Evolutionary conservation across 1,284 basidiomycete species (phyloP).

Genomic region (Coniophora puteana): DNA sequence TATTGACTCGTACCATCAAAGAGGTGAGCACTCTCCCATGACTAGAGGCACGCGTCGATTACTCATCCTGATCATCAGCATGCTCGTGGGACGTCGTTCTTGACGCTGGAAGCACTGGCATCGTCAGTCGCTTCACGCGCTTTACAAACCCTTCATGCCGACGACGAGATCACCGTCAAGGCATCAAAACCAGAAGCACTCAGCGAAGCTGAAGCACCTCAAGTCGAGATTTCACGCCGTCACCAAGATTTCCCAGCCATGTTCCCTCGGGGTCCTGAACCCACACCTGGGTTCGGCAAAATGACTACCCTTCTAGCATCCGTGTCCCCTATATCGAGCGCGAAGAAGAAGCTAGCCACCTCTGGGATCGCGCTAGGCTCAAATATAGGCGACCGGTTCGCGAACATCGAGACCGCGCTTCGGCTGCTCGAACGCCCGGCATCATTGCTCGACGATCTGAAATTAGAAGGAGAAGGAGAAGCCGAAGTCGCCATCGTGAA

Average conservation of each 20-base stretch:
- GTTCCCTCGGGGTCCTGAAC: background rate
- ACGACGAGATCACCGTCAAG: constrained; percentile 49
- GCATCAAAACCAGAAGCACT: constrained; percentile 78
- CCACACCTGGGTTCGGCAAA: background rate
- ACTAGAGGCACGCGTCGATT: too few relatives aligned
- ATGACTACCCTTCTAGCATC: background rate
- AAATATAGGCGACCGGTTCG: constrained; percentile 86
- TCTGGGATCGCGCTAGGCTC: constrained; percentile 84
- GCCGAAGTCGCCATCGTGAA: constrained; percentile 50
- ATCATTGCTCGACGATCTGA: constrained; percentile 20
- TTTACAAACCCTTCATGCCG: constrained; percentile 21
- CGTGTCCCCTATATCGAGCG: background rate
- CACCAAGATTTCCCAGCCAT: constrained; percentile 1
- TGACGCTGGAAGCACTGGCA: constrained; percentile 75
- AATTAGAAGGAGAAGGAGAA: too few relatives aligned
- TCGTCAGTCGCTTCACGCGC: constrained; percentile 52
- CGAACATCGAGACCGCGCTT: constrained; percentile 80
- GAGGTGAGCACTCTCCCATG: too few relatives aligned
- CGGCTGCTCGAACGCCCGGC: constrained; percentile 49
- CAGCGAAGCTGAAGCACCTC: constrained; percentile 20
- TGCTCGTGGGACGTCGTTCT: constrained; percentile 47
- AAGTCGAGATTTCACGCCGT: constrained; percentile 53
- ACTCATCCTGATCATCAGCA: too few relatives aligned
- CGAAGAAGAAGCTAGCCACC: too few relatives aligned
- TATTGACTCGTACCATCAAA: too few relatives aligned